Base-by-base conservation (phyloP, 768 basidiomycete species). In the Mycena filopes region DNA sequence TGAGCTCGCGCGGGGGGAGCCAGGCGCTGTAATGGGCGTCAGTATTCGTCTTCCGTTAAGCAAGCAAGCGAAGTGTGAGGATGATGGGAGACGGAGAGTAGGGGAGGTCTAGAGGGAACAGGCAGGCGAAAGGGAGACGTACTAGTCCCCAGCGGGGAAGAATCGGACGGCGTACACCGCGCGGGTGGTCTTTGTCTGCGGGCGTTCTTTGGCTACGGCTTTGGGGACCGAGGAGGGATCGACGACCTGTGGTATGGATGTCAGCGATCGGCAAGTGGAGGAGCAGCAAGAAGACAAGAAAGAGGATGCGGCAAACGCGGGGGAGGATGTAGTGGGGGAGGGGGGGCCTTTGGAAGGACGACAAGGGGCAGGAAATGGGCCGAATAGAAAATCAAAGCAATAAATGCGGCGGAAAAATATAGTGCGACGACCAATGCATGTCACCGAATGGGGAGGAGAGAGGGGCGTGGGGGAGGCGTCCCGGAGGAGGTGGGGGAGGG, bases 81-180 rank as follows among this genome's bases (percentile, higher is more conserved):
- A 26, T 21, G 43, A 42, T 8, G 21, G 31, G 26, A 55, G 26
- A 60, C 12, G 61, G 28, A 23, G 20, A 43, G 43, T 13, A 33
- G 45, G 48, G 63, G 58, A 31, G 38, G 47, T 4, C 21, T 21
- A 43, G 28, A 18, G 23, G 41, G 20, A 28, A 12, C 12, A 21
- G 11, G 28, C 21, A 18, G 25, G 31, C 6, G 33, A 55, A 60
- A 70, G 54, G 57, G 46, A 45, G 23, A 89, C 97, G 77, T 73
- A 99, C 98, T 90, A 93, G 79, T 98, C 97, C 55, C 93, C 96
- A 29, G 86, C 86, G 6, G 98, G 96, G 86, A 98, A 99, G 86
- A 96, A 99, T 68, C 90, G 84, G 33, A 87, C 79, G 31, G 55
- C 64, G 78, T 93, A 90, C 69, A 88, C 90, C 15, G 80, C 81